phyloP scores from a whole-genome alignment of 495 filamentous ascomycete species.

The Xylaria bambusicola region DNA sequence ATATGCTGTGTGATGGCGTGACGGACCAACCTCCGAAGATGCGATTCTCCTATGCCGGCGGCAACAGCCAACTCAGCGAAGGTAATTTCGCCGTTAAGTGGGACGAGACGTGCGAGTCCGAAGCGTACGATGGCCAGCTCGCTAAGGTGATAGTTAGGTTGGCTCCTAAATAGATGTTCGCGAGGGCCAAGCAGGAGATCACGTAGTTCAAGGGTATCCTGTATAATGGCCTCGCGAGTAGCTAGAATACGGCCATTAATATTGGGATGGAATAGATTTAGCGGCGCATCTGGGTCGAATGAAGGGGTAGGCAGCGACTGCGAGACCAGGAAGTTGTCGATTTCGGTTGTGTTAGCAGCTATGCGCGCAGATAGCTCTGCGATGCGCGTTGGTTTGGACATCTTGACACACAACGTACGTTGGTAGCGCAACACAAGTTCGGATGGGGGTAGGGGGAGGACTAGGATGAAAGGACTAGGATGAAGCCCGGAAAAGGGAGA shows the following conservation, averaged over 20 bases:
- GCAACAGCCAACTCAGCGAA: conserved; percentile 26
- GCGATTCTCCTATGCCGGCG: too few relatives aligned
- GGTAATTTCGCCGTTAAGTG: conserved; percentile 32
- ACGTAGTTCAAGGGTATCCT: conserved; percentile 20
- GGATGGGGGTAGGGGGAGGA: too few relatives aligned
- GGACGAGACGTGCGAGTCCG: conserved; percentile 27
- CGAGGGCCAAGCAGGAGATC: conserved; percentile 22
- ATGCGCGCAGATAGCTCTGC: conserved; percentile 18
- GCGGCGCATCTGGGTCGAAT: conserved; percentile 13
- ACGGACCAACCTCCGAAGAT: too few relatives aligned
- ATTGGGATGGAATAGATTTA: not conserved
- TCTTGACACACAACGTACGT: too few relatives aligned
- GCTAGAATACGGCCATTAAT: conserved; percentile 8
- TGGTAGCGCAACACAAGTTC: too few relatives aligned
- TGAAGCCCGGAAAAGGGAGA: too few relatives aligned
- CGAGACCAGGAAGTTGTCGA: conserved; percentile 13
- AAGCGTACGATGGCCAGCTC: not conserved
- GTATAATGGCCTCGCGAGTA: conserved; percentile 8
- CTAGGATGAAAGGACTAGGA: too few relatives aligned
- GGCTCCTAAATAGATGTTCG: conserved; percentile 12
- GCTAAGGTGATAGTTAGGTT: not conserved
- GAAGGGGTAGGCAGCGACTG: conserved; percentile 16
- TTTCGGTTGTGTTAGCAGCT: conserved; percentile 20
- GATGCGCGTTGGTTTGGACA: not conserved
- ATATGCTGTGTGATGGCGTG: conserved; percentile 19